phyloP scores from a whole-genome alignment of 1,139 yeast genomes.

The Candida gigantensis region DNA sequence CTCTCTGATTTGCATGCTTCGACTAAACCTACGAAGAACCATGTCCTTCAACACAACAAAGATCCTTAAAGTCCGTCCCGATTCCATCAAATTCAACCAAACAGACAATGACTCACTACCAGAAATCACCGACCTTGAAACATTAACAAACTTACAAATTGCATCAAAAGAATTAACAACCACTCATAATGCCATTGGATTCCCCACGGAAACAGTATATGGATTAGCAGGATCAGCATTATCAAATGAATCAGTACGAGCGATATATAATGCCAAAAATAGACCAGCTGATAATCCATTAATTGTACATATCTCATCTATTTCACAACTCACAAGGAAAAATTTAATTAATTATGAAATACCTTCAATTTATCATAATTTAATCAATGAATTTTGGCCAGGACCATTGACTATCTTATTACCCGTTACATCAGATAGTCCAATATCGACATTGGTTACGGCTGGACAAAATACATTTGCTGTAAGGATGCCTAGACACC shows the following conservation, averaged over 20 bases:
- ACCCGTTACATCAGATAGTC: slow-evolving; percentile 56
- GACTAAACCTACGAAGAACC: slow-evolving; percentile 3
- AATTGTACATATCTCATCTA: slow-evolving; percentile 83
- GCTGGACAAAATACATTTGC: slow-evolving; percentile 90
- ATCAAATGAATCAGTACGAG: slow-evolving; percentile 67
- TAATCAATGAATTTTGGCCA: slow-evolving; percentile 83
- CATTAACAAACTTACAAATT: slow-evolving; percentile 47
- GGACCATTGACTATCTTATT: slow-evolving; percentile 89
- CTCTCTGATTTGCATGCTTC: slow-evolving; percentile 4
- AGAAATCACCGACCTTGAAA: slow-evolving; percentile 51
- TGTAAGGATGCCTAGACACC: slow-evolving; percentile 82
- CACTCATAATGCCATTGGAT: slow-evolving; percentile 71
- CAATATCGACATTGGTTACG: slow-evolving; percentile 74
- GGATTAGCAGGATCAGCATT: slow-evolving; percentile 92
- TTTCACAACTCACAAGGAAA: slow-evolving; percentile 64
- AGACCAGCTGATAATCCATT: slow-evolving; percentile 95
- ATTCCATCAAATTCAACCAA: slow-evolving; percentile 31
- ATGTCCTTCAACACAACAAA: slow-evolving; percentile 25
- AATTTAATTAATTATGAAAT: slow-evolving; percentile 52
- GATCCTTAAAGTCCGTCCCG: slow-evolving; percentile 33
- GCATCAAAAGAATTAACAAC: slow-evolving; percentile 60
- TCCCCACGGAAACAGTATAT: slow-evolving; percentile 96
- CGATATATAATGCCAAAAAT: slow-evolving; percentile 84
- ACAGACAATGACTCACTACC: no score
- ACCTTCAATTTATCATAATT: slow-evolving; percentile 64